Evolutionary conservation across 176 grass and related monocot genomes (phyloP), one percentile per base, ranked within the genome.

Genomic region (Bolboschoenus planiculmis): DNA sequence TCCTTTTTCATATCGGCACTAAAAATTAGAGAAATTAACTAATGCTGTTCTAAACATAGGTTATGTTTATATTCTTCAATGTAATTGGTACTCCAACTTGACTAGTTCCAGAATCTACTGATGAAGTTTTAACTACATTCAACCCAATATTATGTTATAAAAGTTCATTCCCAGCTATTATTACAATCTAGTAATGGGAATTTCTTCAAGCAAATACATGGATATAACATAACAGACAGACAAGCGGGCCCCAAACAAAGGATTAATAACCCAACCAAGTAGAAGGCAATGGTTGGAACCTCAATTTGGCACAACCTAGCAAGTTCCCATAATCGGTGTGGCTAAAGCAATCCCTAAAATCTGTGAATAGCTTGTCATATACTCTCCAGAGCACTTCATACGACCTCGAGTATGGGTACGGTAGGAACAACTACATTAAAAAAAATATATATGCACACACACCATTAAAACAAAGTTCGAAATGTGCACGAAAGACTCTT

Each of bases 291-390:
- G 89, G 89, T 77, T 88, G 90, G 88, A 98, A 98, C 79, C 87
- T 95, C 27, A 92, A 86, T 83, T 93, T 98, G 43, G 92, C 90
- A 83, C 73, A 82, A 40, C 90, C 89, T 60, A 98, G 73, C 5
- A 89, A 81, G 40, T 90, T 92, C 85, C 85, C 87, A 68, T 98
- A 98, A 70, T 95, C 90, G 18, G 48, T 63, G n/a, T 47, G 47
- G 33, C 24, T 93, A 46, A 98, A 90, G 81, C 96, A 98, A 81
- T 98, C 92, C 9, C 92, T 86, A 83, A 98, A 98, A 81, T 98
- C 96, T 0, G 96, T 98, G 78, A 98, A 91, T 53, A 98, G 82
- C 84, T 95, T 98, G 80, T 98, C 96, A 56, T 87, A 98, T 84
- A 95, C 92, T 83, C 90, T 93, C 90, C 92, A 98, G 20, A 93